Base-by-base conservation (phyloP, 2,329 filamentous ascomycete genomes). In the Elsinoe australis region DNA sequence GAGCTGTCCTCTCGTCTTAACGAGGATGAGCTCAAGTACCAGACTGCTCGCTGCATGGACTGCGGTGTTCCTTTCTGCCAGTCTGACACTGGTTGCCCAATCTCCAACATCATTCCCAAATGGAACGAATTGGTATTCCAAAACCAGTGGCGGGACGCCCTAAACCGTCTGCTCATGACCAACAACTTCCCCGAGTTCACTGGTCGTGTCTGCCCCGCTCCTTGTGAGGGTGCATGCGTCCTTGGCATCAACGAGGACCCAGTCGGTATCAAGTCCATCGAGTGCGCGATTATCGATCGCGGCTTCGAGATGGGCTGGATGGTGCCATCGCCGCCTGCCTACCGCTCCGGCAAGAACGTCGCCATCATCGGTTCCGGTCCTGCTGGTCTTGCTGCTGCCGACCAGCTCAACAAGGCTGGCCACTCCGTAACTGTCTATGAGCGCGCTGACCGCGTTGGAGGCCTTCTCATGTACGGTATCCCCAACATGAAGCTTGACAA, bases 401-500 rank as follows among this genome's bases (percentile, higher is more conserved):
- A 96, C 63, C 90, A 95, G 69, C 80, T 96, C 56, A 96, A 96
- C 78, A 85, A 84, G 59, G 87, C 85, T 58, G 90, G 90, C 21
- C 90, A 96, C 70, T 71, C 64, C 3, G 87, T 95, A 48, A 95
- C 87, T 9, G 80, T 96, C 14, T 95, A 92, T 62, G 90, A 96
- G 75, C 87, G 90, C 55, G 80, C 88, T 52, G 90, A 96, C 64
- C 87, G 90, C 55, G 73, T 84, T 50, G 90, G 90, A 69, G 90
- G 90, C 67, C 75, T 96, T 49, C 79, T 96, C 61, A 95, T 95
- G 90, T 95, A 96, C 64, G 90, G 90, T 57, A 96, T 96, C 57
- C 90, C 90, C 56, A 96, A 96, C 75, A 96, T 96, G 90, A 96
- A 96, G 75, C 84, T 96, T 33, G 90, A 96, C 73, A 96, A 96